phyloP scores from a whole-genome alignment of 140 eudicot species.

The Oenanthe javanica region DNA sequence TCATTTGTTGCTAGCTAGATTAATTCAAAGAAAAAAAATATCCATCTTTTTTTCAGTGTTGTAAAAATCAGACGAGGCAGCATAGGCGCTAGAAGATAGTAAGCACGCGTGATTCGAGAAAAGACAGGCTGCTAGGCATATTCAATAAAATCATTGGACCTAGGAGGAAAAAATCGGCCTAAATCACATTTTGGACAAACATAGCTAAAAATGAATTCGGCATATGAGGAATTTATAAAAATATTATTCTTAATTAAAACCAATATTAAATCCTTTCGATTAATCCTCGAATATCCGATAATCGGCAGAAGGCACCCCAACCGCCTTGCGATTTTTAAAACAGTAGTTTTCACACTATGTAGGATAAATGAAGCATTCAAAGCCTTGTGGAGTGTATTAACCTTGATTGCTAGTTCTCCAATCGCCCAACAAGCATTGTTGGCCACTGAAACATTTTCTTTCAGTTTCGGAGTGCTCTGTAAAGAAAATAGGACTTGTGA shows the following conservation, averaged over 20 bases:
- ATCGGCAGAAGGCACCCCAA: background rate
- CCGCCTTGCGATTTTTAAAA: background rate
- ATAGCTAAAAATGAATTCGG: background rate
- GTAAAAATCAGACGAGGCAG: too few relatives aligned
- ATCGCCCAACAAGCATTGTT: slow-evolving; percentile 99
- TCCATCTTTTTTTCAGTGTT: background rate
- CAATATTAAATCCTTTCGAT: too few relatives aligned
- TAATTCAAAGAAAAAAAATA: background rate
- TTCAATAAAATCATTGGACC: background rate
- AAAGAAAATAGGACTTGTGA: background rate
- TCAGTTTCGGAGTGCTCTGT: slow-evolving; percentile 77
- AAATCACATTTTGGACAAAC: background rate
- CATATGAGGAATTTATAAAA: background rate
- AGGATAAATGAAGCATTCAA: background rate
- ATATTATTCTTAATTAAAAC: background rate
- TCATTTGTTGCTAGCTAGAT: background rate
- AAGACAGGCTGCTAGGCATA: background rate
- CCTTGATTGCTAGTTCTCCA: slow-evolving; percentile 98
- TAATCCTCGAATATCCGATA: background rate
- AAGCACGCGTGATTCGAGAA: background rate
- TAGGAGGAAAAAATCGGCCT: background rate
- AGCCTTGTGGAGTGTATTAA: slow-evolving; percentile 8
- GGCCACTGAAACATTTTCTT: slow-evolving; percentile 84
- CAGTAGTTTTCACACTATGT: background rate
- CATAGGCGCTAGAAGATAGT: background rate